Evolutionary conservation across 306 rosid species (phyloP).

Genomic region (Rosa lucieae): DNA sequence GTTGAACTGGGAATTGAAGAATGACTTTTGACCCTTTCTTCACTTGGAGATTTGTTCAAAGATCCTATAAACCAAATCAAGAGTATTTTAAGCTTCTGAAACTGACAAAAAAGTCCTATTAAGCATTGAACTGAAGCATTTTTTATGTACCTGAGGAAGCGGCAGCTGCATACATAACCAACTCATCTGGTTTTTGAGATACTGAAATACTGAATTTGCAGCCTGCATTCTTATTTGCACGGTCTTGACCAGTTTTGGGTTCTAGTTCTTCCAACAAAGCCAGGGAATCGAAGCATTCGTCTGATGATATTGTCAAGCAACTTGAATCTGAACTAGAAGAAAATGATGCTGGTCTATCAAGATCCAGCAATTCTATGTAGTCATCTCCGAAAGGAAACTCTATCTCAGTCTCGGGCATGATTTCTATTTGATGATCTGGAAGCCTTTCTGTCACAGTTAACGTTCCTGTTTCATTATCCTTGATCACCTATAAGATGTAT

Average conservation of each 20-base stretch:
- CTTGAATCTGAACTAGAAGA: conserved; percentile 48
- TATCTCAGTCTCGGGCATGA: conserved; percentile 14
- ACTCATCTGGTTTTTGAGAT: conserved; percentile 27
- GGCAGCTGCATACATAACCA: conserved; percentile 22
- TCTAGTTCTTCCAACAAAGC: conserved; percentile 35
- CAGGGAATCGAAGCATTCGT: conserved; percentile 35
- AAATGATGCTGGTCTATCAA: conserved; percentile 30
- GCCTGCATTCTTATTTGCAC: conserved; percentile 18
- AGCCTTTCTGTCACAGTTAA: conserved; percentile 22
- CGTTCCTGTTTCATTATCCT: conserved; percentile 14
- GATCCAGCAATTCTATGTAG: conserved; percentile 44
- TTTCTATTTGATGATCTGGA: conserved; percentile 16
- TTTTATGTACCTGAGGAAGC: conserved; percentile 35
- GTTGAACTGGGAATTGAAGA: not conserved
- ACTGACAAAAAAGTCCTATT: not conserved
- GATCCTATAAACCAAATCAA: conserved; percentile 16
- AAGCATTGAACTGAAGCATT: not conserved
- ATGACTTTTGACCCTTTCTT: not conserved
- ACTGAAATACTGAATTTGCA: conserved; percentile 31
- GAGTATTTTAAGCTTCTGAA: not conserved
- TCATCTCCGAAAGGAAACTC: conserved; percentile 30
- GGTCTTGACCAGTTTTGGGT: not conserved
- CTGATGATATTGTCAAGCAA: conserved; percentile 39
- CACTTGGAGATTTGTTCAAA: conserved; percentile 8
- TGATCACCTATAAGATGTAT: conserved; percentile 25